Percentiles rank a stretch among this genome's conserved stretches.
These are phyloP conservation scores for Aspergillus puulaauensis DNA, from an alignment of 2,329 filamentous ascomycete genomes.

Conservation along the genomic window DNA sequence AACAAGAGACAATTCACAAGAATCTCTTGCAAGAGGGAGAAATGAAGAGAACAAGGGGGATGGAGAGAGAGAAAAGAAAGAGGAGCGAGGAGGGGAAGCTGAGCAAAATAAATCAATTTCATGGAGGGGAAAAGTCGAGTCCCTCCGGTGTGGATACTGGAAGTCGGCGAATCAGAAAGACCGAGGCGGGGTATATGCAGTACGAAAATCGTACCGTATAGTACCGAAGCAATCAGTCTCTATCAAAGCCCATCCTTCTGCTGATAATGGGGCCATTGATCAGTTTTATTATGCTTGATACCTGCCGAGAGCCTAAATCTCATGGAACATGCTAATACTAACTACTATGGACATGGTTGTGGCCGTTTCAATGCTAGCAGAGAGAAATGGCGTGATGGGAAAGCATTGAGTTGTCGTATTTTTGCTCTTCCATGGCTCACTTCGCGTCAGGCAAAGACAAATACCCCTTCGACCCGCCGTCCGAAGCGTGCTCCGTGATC, in stretches of 20 bases:
- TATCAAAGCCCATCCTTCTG: not conserved
- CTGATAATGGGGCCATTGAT: not conserved
- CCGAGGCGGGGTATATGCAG: conserved; percentile 5
- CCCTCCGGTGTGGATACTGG: conserved; percentile 13
- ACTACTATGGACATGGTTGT: not conserved
- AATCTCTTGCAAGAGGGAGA: conserved; percentile 22
- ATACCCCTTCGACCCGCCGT: not conserved
- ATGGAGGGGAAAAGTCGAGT: conserved; percentile 13
- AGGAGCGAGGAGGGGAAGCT: conserved; percentile 1
- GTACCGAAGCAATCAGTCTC: not conserved
- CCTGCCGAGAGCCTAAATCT: not conserved
- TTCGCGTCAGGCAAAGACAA: not conserved
- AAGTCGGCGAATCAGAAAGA: conserved; percentile 9
- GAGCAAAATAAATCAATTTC: conserved; percentile 1
- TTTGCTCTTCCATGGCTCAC: not conserved
- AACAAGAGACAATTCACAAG: conserved; percentile 23
- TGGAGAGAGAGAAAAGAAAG: conserved; percentile 15
- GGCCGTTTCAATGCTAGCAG: not conserved
- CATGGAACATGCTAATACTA: not conserved
- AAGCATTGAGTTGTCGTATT: conserved; percentile 2
- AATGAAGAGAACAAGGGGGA: conserved; percentile 25
- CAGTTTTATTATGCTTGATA: not conserved
- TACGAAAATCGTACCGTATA: conserved; percentile 4
- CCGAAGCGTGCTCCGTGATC: not conserved
- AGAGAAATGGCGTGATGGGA: conserved; percentile 5